phyloP scores from a whole-genome alignment of 1,284 basidiomycete genomes.

The Sanghuangporus baumii region DNA sequence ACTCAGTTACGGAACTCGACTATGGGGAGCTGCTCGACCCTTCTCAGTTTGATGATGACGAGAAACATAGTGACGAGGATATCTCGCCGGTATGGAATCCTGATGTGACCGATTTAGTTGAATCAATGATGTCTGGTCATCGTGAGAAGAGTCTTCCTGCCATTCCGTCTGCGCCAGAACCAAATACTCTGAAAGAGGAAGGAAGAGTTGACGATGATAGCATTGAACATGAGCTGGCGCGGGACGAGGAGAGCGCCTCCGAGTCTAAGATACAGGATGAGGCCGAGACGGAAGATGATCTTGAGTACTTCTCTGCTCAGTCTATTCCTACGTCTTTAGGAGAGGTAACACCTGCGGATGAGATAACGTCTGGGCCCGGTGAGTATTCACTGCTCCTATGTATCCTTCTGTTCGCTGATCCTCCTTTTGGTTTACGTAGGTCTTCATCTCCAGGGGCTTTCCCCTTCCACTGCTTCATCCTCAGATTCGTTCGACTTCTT shows the following conservation, averaged over 20 bases:
- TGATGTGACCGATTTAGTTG: not conserved
- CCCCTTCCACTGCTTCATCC: not conserved
- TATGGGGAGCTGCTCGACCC: not conserved
- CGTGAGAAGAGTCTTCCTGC: not conserved
- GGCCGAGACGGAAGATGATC: not conserved
- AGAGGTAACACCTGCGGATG: not conserved
- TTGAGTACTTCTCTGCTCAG: conserved; percentile 3
- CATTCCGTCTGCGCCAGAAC: not conserved
- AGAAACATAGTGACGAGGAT: not conserved
- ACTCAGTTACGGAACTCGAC: not conserved
- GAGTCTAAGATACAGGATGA: not conserved
- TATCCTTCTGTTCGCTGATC: not conserved
- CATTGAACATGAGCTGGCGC: not conserved
- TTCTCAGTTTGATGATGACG: not conserved
- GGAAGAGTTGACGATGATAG: not conserved
- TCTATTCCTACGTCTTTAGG: not conserved
- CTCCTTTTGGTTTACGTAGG: not conserved
- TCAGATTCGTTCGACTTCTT: not conserved
- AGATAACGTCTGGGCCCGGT: not conserved
- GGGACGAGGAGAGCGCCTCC: not conserved
- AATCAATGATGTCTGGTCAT: not conserved
- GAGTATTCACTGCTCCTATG: not conserved
- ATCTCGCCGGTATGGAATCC: not conserved
- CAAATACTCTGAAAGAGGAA: not conserved
- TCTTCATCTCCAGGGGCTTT: not conserved